phyloP scores from a whole-genome alignment of 495 filamentous ascomycete genomes.

The Penicilliopsis zonata region DNA sequence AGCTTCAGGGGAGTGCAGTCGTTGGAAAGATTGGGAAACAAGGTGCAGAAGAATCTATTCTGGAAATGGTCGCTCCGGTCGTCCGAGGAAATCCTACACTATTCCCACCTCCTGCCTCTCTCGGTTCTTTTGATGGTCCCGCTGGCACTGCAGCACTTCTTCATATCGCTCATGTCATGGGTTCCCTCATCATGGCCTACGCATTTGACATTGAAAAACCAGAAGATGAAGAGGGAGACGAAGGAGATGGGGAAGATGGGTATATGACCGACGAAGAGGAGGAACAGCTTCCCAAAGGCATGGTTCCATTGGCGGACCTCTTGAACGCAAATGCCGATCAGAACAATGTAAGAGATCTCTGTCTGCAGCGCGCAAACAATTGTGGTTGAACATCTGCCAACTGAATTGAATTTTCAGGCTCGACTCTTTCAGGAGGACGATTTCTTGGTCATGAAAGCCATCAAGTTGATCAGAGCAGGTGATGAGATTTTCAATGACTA shows the following conservation, averaged over 20 bases:
- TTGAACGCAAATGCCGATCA: constrained; percentile 82
- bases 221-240: constrained; percentile 39
- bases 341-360: constrained; percentile 47
- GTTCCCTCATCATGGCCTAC: constrained; percentile 85
- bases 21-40: constrained; percentile 65
- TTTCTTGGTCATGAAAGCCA: constrained; percentile 51
- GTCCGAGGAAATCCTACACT: constrained; percentile 29
- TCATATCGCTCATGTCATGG: constrained; percentile 61
- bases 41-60: constrained; percentile 58
- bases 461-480: constrained; percentile 52
- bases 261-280: constrained; percentile 63
- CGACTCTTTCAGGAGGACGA: constrained; percentile 61
- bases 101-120: constrained; percentile 32
- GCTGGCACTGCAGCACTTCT: constrained; percentile 41
- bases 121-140: constrained; percentile 38
- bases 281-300: constrained; percentile 55
- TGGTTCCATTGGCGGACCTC: constrained; percentile 89
- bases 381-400: constrained; percentile 3
- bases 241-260: constrained; percentile 45
- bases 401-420: constrained; percentile 19
- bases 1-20: constrained; percentile 69
- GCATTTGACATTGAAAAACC: constrained; percentile 72
- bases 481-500: constrained; percentile 89
- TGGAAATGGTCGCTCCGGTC: constrained; percentile 48
- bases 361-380: neutral